Conservation (phyloP, 768 basidiomycete species). For the Mycena rebaudengoi region DNA sequence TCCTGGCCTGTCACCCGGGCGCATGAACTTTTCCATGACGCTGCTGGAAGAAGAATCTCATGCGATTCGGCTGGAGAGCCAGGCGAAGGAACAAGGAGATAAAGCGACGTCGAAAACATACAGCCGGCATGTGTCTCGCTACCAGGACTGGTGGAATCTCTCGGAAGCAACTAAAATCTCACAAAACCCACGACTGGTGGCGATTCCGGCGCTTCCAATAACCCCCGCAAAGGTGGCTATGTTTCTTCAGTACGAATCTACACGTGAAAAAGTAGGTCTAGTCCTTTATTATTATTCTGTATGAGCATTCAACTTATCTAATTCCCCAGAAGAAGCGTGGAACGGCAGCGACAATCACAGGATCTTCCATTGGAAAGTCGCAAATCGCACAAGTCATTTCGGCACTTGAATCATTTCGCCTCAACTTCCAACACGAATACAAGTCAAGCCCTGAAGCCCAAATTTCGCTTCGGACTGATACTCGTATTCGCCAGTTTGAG, state of each 20-base stretch:
- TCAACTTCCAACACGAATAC: neutral
- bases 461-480: conserved; percentile 27
- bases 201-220: neutral
- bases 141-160: conserved; percentile 31
- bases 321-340: neutral
- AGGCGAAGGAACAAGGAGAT: neutral
- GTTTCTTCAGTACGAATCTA: neutral
- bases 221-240: neutral
- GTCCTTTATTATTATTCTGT: too few species aligned
- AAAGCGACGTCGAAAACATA: neutral
- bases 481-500: conserved; percentile 29
- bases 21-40: neutral
- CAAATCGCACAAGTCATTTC: neutral
- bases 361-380: neutral
- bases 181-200: neutral
- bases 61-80: neutral
- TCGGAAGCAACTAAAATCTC: conserved; percentile 20
- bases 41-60: neutral
- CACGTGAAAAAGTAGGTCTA: neutral
- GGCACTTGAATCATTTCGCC: neutral
- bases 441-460: conserved; percentile 1
- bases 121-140: conserved; percentile 33
- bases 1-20: neutral
- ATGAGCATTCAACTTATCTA: neutral
- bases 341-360: neutral